A percentile compares a stretch with the other conserved stretches of the same genome.
Conservation (phyloP, 768 basidiomycete genomes). For the Suillus occidentalis region DNA sequence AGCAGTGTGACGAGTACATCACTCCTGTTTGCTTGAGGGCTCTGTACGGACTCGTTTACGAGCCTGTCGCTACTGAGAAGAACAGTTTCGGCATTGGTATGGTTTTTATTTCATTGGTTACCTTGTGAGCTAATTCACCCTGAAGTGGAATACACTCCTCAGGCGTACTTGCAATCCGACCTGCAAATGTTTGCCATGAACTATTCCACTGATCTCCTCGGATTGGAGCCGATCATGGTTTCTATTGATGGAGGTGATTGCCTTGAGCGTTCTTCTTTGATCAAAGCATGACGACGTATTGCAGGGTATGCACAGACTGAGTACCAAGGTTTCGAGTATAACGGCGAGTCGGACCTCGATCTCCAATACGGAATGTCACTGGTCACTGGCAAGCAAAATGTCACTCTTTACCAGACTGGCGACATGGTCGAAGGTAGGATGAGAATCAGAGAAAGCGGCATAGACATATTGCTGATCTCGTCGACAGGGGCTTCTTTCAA, state of each 20-base stretch:
- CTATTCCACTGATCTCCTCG: slow-evolving; percentile 22
- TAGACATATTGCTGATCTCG: background rate
- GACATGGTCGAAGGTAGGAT: slow-evolving; percentile 40
- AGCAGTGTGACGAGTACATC: slow-evolving; percentile 28
- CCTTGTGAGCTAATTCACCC: background rate
- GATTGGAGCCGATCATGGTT: slow-evolving; percentile 27
- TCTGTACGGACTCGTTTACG: slow-evolving; percentile 26
- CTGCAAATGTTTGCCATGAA: slow-evolving; percentile 35
- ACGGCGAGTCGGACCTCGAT: slow-evolving; percentile 59
- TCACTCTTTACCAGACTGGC: slow-evolving; percentile 46
- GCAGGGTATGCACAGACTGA: slow-evolving; percentile 29
- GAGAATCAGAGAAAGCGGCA: background rate
- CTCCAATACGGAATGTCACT: slow-evolving; percentile 56
- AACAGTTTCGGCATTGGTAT: slow-evolving; percentile 38
- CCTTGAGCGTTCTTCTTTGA: background rate
- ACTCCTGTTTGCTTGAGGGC: slow-evolving; percentile 31
- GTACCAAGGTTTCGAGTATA: slow-evolving; percentile 41
- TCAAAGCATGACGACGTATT: slow-evolving; percentile 7
- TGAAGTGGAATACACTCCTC: slow-evolving; percentile 36
- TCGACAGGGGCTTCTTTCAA: slow-evolving; percentile 44
- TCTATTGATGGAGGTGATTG: slow-evolving; percentile 38
- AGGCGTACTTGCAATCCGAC: slow-evolving; percentile 29
- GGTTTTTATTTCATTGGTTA: background rate
- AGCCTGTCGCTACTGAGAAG: slow-evolving; percentile 20
- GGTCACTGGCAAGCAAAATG: slow-evolving; percentile 37